phyloP scores from a whole-genome alignment of 345 rosid species.

The Hibiscus trionum region DNA sequence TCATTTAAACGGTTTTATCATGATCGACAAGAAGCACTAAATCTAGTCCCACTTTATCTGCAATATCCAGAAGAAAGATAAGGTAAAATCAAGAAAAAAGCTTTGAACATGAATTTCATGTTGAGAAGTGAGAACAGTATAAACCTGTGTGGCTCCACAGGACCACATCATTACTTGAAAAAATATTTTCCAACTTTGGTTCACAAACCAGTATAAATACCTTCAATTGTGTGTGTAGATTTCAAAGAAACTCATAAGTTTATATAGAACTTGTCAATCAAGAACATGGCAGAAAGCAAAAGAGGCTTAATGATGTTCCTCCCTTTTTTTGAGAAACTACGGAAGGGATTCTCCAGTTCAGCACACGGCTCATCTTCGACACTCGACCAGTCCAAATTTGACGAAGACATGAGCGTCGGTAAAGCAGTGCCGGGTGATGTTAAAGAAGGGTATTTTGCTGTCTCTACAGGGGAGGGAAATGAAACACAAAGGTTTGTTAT shows the following conservation, averaged over 20 bases:
- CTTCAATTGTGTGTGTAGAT: neutral
- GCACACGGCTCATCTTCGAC: neutral
- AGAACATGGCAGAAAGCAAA: conserved; percentile 6
- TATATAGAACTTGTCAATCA: neutral
- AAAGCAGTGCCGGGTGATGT: neutral
- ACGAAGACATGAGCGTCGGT: neutral
- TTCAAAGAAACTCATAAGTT: neutral
- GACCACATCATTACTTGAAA: neutral
- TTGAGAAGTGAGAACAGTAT: neutral
- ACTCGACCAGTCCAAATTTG: neutral
- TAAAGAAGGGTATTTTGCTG: conserved; percentile 10
- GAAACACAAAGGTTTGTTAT: conserved; percentile 24
- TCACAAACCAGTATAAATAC: neutral
- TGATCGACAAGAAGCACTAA: neutral
- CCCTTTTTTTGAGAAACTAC: conserved; percentile 2
- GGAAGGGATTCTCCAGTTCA: neutral
- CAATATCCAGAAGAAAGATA: neutral
- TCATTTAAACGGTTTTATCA: neutral
- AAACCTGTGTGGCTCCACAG: neutral
- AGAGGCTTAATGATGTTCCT: conserved; percentile 2
- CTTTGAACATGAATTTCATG: neutral
- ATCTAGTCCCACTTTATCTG: neutral
- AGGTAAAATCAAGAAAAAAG: neutral
- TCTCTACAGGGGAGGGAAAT: conserved; percentile 15
- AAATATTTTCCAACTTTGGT: neutral